Evolutionary conservation across 495 filamentous ascomycete species (phyloP), one percentile per base, ranked within the genome.

Genomic region (Letharia columbiana): DNA sequence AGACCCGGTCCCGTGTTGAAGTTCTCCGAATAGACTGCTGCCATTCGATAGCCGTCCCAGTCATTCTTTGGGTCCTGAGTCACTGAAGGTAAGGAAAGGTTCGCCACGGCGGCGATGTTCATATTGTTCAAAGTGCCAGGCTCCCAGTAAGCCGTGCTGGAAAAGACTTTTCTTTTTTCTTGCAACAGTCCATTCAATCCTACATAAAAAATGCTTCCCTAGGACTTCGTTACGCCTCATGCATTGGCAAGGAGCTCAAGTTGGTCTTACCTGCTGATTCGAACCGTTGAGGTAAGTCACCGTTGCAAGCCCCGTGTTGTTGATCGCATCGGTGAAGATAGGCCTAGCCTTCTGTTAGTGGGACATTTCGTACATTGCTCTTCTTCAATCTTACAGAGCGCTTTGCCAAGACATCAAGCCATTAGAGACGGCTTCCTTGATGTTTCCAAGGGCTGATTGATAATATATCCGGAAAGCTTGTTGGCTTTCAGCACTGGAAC

Each of bases 291-390:
- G 20, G 28, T 70, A 72, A 17, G 66, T 70, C 42, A 70, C 58
- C 1, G 66, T 68, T 9, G 70, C 70, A 35, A 72, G 66, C 7
- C 70, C 70, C n/a, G 70, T 72, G 45, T 72, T 70, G 39, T 72
- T 72, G 45, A 72, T 61, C 39, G 70, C 70, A 67, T 72, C 70
- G 2, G 70, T 72, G 41, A 72, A 69, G 28, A 72, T 70, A 9
- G 70, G 70, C 13, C 70, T 72, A 44, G 18, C 6, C 42, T 4
- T 31, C 18, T 52, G 42, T 69, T 44, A 69, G 67, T 37, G 7
- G 37, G n/a, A 56, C 18, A 40, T 37, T 37, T 11, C 8, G 10
- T 11, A n/a, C 13, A 3, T 18, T 33, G 20, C 33, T 17, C 20
- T 3, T n/a, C 7, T 4, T n/a, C 15, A 23, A 18, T 35, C 69